Percentiles rank a stretch among this genome's conserved stretches.
Conservation (phyloP, 208 protist genomes). For the Acanthamoeba sp. region DNA sequence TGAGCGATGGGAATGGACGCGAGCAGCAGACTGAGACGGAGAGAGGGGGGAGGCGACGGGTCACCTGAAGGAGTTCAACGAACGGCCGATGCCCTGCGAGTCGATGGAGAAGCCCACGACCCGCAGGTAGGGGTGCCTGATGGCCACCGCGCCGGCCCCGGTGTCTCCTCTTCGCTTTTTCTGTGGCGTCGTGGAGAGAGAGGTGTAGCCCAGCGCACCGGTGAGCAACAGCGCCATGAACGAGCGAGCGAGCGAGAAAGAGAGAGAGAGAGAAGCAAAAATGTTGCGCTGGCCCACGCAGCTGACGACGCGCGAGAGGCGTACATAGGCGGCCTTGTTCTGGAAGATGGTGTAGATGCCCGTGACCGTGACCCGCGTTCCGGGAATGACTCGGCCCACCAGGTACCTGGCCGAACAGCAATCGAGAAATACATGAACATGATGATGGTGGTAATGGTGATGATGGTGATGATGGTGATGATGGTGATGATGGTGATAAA, state of each 20-base stretch:
- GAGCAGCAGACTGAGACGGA: not conserved
- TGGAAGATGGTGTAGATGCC: constrained; percentile 88
- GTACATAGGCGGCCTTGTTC: constrained; percentile 51
- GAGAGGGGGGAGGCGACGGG: constrained; percentile 82
- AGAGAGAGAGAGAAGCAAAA: too few relatives aligned
- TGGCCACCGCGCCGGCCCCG: constrained; percentile 56
- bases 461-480: too few relatives aligned
- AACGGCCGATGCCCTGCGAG: constrained; percentile 40
- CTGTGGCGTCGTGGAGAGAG: not conserved
- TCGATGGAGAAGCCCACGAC: constrained; percentile 58
- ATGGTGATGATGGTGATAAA: not conserved
- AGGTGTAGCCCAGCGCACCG: not conserved
- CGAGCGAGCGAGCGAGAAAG: too few relatives aligned
- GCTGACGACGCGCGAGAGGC: too few relatives aligned
- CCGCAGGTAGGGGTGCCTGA: constrained; percentile 78
- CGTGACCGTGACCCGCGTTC: constrained; percentile 86
- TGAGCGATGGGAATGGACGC: too few relatives aligned
- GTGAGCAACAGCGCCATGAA: too few relatives aligned
- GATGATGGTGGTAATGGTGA: too few relatives aligned
- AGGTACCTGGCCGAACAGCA: constrained; percentile 69
- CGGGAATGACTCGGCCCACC: constrained; percentile 83
- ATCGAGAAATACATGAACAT: too few relatives aligned
- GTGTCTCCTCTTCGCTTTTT: constrained; percentile 59
- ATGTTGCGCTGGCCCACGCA: too few relatives aligned
- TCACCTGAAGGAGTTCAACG: constrained; percentile 62